Percentiles rank a stretch among this genome's conserved stretches.
phyloP scores from a whole-genome alignment of 257 asterid genomes.

The Paulownia fortunei region DNA sequence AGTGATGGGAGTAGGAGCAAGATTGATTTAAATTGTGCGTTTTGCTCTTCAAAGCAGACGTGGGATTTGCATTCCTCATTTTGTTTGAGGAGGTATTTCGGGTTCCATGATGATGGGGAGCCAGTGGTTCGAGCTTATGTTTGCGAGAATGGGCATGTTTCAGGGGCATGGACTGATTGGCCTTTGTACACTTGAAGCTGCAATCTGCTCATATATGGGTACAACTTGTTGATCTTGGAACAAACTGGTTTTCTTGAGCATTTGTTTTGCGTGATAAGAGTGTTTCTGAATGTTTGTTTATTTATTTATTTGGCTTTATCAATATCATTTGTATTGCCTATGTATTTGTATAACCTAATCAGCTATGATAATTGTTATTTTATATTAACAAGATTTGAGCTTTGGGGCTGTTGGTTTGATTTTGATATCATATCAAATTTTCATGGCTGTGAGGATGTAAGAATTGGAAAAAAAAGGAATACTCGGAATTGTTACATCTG shows the following conservation, averaged over 20 bases:
- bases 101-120: slow-evolving; percentile 90
- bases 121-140: slow-evolving; percentile 91
- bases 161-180: slow-evolving; percentile 99
- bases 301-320: not conserved
- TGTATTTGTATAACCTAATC: slow-evolving; percentile 11
- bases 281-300: not conserved
- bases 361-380: too few relatives aligned
- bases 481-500: not conserved
- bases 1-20: slow-evolving; percentile 72
- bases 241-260: not conserved
- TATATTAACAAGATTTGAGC: not conserved
- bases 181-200: slow-evolving; percentile 66
- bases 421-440: not conserved
- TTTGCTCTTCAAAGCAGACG: slow-evolving; percentile 63
- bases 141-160: slow-evolving; percentile 92
- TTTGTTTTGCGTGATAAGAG: not conserved
- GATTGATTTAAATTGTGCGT: slow-evolving; percentile 69
- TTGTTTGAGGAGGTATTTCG: slow-evolving; percentile 83
- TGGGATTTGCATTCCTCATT: slow-evolving; percentile 93
- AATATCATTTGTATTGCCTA: slow-evolving; percentile 2
- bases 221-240: not conserved
- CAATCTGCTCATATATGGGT: not conserved
- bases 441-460: not conserved
- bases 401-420: not conserved
- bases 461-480: not conserved